phyloP scores from a whole-genome alignment of 2,329 filamentous ascomycete species.

The Pseudogymnoascus sp. region DNA sequence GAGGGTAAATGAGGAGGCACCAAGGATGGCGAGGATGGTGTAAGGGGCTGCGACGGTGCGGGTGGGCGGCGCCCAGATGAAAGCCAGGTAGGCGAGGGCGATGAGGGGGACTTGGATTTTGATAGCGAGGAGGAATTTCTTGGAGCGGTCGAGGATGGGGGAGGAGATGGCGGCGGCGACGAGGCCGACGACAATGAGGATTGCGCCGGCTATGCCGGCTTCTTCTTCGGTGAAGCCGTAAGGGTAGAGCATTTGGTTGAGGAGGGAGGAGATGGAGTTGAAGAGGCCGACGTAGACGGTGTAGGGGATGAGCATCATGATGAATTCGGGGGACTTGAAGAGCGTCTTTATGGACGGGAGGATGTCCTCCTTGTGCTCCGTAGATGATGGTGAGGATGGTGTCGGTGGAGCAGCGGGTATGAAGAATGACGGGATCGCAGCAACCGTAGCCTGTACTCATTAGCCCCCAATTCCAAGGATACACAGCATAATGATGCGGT shows the following conservation, averaged over 20 bases:
- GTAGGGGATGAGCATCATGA: conserved; percentile 74
- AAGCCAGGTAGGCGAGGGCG: conserved; percentile 61
- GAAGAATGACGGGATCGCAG: conserved; percentile 69
- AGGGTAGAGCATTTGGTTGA: conserved; percentile 78
- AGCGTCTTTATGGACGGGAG: conserved; percentile 45
- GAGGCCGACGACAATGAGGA: conserved; percentile 84
- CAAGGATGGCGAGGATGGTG: conserved; percentile 64
- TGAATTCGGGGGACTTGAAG: conserved; percentile 59
- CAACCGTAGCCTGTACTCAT: conserved; percentile 47
- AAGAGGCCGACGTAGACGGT: conserved; percentile 82
- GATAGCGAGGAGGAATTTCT: conserved; percentile 66
- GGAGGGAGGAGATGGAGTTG: conserved; percentile 78
- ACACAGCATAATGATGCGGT: background rate
- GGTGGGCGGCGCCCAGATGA: conserved; percentile 69
- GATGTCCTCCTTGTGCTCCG: conserved; percentile 44
- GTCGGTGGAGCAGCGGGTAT: conserved; percentile 69
- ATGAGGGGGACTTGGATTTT: conserved; percentile 68
- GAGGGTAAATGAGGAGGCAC: conserved; percentile 70
- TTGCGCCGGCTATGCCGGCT: conserved; percentile 79
- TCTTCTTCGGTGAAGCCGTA: conserved; percentile 78
- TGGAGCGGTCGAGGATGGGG: conserved; percentile 77
- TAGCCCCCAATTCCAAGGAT: conserved; percentile 1
- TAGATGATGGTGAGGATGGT: conserved; percentile 58
- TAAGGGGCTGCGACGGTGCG: conserved; percentile 57
- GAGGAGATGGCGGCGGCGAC: conserved; percentile 66